Percentiles rank a stretch among this genome's conserved stretches.
phyloP scores from a whole-genome alignment of 192 early-diverging fungal species.

The Backusella westeae region DNA sequence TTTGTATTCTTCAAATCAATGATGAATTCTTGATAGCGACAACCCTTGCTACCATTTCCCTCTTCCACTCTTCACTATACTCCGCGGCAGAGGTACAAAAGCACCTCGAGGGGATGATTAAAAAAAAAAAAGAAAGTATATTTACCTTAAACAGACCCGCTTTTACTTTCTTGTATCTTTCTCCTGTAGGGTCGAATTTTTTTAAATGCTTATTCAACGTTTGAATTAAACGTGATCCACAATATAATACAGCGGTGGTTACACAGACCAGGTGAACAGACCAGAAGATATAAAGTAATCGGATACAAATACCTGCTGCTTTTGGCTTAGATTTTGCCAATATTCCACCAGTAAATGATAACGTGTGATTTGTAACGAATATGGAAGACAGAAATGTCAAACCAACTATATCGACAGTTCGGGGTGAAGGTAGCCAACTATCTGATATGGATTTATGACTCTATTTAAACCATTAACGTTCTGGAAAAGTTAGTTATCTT shows the following conservation, averaged over 20 bases:
- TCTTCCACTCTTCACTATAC: too few relatives aligned
- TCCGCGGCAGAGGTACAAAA: too few relatives aligned
- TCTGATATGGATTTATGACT: neutral
- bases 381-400: neutral
- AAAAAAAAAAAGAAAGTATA: neutral
- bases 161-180: neutral
- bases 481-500: neutral
- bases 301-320: neutral
- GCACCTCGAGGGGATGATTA: too few relatives aligned
- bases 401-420: neutral
- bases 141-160: neutral
- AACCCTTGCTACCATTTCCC: too few relatives aligned
- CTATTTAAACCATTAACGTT: neutral
- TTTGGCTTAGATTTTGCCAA: neutral
- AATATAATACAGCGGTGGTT: neutral
- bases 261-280: neutral
- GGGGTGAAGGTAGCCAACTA: neutral
- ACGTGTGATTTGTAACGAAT: neutral
- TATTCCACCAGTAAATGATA: neutral
- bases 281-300: neutral
- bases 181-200: neutral
- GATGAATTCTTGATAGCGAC: too few relatives aligned
- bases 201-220: neutral
- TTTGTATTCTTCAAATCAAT: too few relatives aligned
- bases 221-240: neutral